Conservation (phyloP, 148 eudicot species). For the Silene latifolia region DNA sequence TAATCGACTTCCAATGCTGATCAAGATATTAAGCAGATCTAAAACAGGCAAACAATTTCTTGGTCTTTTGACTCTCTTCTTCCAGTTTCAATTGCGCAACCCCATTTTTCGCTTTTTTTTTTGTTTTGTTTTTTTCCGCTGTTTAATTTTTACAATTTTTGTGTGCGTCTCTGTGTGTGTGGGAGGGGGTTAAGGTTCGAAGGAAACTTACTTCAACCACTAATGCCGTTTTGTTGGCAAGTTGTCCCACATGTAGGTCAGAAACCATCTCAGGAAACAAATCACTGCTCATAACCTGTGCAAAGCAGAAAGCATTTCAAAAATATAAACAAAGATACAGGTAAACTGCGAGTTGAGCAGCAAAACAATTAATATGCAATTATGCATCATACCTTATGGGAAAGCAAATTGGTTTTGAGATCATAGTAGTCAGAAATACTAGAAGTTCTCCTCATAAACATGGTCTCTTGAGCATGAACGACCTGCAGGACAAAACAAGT, state of each 20-base stretch:
- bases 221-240: slow-evolving; percentile 19
- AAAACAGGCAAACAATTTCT: background rate
- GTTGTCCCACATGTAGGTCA: slow-evolving; percentile 28
- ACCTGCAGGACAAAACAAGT: slow-evolving; percentile 41
- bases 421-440: slow-evolving; percentile 64
- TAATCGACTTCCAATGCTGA: background rate
- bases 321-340: background rate
- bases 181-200: background rate
- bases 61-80: background rate
- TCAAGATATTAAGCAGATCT: background rate
- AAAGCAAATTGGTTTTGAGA: slow-evolving; percentile 49
- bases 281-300: slow-evolving; percentile 43
- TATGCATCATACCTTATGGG: slow-evolving; percentile 44
- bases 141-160: too few species aligned
- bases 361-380: background rate
- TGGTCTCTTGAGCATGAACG: slow-evolving; percentile 57
- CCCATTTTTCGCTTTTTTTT: background rate
- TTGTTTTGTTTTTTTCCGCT: background rate
- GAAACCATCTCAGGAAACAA: slow-evolving; percentile 34
- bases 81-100: background rate
- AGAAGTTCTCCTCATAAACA: slow-evolving; percentile 41
- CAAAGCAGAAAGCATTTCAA: slow-evolving; percentile 2
- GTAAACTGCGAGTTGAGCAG: background rate
- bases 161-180: too few species aligned
- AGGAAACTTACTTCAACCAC: slow-evolving; percentile 31